Base-by-base conservation (phyloP, 352 stramenopile species). In the Pythium biforme region DNA sequence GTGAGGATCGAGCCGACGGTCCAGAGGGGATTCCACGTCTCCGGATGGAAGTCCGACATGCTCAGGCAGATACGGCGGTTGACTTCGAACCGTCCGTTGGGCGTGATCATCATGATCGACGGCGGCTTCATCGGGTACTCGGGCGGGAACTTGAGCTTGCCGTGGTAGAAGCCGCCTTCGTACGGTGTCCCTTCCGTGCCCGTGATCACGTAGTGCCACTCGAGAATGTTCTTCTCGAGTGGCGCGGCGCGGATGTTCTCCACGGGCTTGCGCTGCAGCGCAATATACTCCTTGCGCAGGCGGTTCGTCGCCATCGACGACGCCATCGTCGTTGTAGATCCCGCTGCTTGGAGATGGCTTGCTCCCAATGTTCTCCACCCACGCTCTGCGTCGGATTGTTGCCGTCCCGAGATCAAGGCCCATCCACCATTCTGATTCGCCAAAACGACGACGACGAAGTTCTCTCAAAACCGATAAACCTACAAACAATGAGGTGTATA, bases 1-100 rank as follows among this genome's bases (percentile, higher is more conserved):
- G 87, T 97, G 55, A 99, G 78, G 70, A 99, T 98, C 25, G 93
- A 98, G 46, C 77, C 84, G 26, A 98, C 90, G n/a, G 80, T 88
- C 94, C 94, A 98, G 69, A 98, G 92, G 29, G 95, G 95, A 76
- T 98, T 98, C 95, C 95, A 98, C 5, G 84, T 95, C 75, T 98
- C 92, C 6, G 92, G 92, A 67, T 98, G 94, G 67, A 96, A 98
- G 75, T 98, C 94, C 48, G 86, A 97, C 93, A 98, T 98, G 57
- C 76, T 94, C 19, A 98, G 66, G 70, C 95, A 98, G 48, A 98
- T 83, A 29, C 92, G 78, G 39, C 88, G 78, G 63, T 97, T 97
- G 10, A 92, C 79, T 64, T 97, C 86, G 70, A 98, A 98, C 40
- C 95, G 87, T 20, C 95, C 95, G 55, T 93, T 97, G 23, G 90